Evolutionary conservation across 805 yeast species (phyloP), one percentile per base, ranked within the genome.

Genomic region (Saturnispora ahearnii): DNA sequence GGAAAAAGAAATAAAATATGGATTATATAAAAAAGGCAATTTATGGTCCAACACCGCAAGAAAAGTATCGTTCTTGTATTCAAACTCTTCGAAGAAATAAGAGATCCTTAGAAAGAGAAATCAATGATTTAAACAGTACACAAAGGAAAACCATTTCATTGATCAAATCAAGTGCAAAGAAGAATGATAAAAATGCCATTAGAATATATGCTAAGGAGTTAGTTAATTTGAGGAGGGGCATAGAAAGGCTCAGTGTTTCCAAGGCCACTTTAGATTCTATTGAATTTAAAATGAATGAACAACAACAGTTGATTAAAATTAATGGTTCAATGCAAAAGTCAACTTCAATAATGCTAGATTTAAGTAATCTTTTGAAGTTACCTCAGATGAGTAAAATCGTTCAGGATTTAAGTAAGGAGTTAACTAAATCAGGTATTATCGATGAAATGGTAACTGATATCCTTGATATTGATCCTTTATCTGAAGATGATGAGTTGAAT

Each of bases 21-120:
- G 88, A 91, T 62, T 84, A 74, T 63, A 65, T 91, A 32, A 90
- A 87, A 69, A 82, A 83, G 62, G 86, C 90, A 4, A 82, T 91
- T 36, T 91, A 95, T 84, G 99, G 99, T 0, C 97, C 98, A 0
- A 96, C 90, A 62, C 96, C 97, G 40, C 83, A 84, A 60, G 98
- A 87, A 60, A 95, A 84, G 60, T 81, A 78, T 74, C 70, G 93
- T 50, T 84, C 80, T 57, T 86, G 95, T 57, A 90, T 86, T 60
- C 72, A 79, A 36, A 73, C 88, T 21, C 75, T 91, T 40, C 81
- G 98, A 51, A 85, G 84, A 67, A 93, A 90, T 66, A 81, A 82
- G 53, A 73, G 98, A 43, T 90, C 84, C 60, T 67, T 91, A 34
- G 97, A 93, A 55, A 76, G 89, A 57, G 88, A 88, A 52, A 71